Conservation (phyloP, 352 stramenopile genomes). For the Phytophthora gonapodyides region DNA sequence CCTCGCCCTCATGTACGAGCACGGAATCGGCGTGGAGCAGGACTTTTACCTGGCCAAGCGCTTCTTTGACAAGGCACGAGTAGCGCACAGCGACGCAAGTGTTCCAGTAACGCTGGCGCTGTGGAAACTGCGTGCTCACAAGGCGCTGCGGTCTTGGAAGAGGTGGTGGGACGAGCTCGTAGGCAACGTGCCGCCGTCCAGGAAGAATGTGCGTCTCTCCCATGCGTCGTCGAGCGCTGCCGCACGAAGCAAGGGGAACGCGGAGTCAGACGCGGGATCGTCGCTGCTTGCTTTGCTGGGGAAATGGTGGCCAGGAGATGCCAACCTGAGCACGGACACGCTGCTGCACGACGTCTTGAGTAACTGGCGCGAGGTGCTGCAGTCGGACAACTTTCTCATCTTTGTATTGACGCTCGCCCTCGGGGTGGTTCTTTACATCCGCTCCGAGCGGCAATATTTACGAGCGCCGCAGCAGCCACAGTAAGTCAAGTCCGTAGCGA, state of each 20-base stretch:
- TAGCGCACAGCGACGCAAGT: slow-evolving; percentile 73
- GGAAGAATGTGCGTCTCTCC: slow-evolving; percentile 1
- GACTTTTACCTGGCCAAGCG: slow-evolving; percentile 93
- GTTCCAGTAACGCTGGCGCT: slow-evolving; percentile 84
- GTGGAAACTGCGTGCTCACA: slow-evolving; percentile 78
- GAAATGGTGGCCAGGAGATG: slow-evolving; percentile 39
- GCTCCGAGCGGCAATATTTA: slow-evolving; percentile 69
- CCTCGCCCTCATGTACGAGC: slow-evolving; percentile 88
- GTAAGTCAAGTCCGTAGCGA: slow-evolving; percentile 28
- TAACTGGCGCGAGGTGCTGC: slow-evolving; percentile 48
- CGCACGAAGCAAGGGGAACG: not conserved
- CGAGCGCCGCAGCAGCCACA: slow-evolving; percentile 35
- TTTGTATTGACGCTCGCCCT: slow-evolving; percentile 63
- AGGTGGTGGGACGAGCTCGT: slow-evolving; percentile 65
- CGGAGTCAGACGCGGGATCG: slow-evolving; percentile 1
- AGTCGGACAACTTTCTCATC: slow-evolving; percentile 76
- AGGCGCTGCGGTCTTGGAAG: slow-evolving; percentile 56
- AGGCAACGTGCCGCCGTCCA: slow-evolving; percentile 45
- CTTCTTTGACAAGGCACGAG: slow-evolving; percentile 86
- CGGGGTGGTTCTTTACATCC: slow-evolving; percentile 75
- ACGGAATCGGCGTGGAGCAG: slow-evolving; percentile 79
- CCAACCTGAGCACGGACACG: slow-evolving; percentile 17
- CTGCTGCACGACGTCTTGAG: slow-evolving; percentile 18
- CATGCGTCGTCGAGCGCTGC: not conserved
- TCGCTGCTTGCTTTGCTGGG: slow-evolving; percentile 38